These are phyloP conservation scores for Rhodocollybia butyracea DNA, from an alignment of 768 basidiomycete genomes.

Conservation along the genomic window DNA sequence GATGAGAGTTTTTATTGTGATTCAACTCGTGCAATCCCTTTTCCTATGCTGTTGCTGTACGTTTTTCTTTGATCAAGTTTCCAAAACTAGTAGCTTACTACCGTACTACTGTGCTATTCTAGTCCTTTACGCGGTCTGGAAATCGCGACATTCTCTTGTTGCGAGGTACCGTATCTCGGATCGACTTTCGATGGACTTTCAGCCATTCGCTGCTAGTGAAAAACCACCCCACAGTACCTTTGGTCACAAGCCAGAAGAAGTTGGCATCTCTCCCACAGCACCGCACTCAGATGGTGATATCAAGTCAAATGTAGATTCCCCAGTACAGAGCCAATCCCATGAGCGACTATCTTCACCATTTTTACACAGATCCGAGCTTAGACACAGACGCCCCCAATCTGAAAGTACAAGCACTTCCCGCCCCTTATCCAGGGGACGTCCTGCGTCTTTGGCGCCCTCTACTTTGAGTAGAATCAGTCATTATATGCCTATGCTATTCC, in stretches of 20 bases:
- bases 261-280: neutral
- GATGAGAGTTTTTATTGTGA: constrained; percentile 39
- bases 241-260: constrained; percentile 12
- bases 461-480: constrained; percentile 41
- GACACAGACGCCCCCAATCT: neutral
- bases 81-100: too few relatives aligned
- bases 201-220: constrained; percentile 20
- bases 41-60: constrained; percentile 61
- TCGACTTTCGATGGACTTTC: constrained; percentile 38
- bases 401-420: neutral
- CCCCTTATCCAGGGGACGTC: constrained; percentile 9
- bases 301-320: neutral
- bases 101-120: constrained; percentile 10
- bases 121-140: constrained; percentile 59
- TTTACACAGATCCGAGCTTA: neutral
- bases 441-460: constrained; percentile 24
- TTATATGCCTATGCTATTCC: constrained; percentile 50
- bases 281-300: neutral
- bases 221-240: constrained; percentile 37
- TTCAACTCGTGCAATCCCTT: constrained; percentile 51
- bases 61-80: constrained; percentile 30
- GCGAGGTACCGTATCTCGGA: constrained; percentile 57
- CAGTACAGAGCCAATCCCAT: neutral
- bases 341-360: neutral
- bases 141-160: constrained; percentile 44